A percentile compares a stretch with the other conserved stretches of the same genome.
phyloP scores from a whole-genome alignment of 257 asterid genomes.

The Eustoma russellianum region DNA sequence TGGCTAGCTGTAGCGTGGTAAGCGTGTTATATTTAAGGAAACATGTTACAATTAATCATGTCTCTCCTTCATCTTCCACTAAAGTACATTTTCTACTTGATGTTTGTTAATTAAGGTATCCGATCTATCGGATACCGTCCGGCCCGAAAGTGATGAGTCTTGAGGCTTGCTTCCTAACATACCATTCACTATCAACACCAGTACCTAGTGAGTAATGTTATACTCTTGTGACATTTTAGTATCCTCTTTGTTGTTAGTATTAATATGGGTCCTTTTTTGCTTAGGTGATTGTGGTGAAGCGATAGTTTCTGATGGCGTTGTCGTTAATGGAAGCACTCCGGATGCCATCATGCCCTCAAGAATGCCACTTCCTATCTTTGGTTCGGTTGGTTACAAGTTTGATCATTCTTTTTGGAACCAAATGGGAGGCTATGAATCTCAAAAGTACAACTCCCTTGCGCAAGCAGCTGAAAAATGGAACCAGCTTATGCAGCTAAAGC shows the following conservation, averaged over 20 bases:
- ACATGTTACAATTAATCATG: not conserved
- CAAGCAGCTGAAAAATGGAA: constrained; percentile 78
- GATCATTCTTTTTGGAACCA: constrained; percentile 44
- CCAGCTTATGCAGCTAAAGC: constrained; percentile 49
- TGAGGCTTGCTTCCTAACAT: constrained; percentile 85
- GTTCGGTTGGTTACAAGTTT: constrained; percentile 72
- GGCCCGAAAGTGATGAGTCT: constrained; percentile 85
- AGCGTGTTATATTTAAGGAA: constrained; percentile 1
- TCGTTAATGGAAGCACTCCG: too few relatives aligned
- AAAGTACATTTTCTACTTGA: not conserved
- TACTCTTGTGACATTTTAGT: not conserved
- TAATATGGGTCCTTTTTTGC: not conserved
- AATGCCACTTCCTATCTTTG: constrained; percentile 58
- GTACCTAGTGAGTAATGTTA: constrained; percentile 34
- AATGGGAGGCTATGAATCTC: constrained; percentile 38
- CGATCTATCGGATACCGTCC: constrained; percentile 86
- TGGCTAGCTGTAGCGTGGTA: constrained; percentile 98
- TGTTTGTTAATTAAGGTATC: constrained; percentile 65
- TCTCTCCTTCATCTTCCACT: not conserved
- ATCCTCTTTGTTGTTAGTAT: too few relatives aligned
- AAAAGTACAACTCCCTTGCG: constrained; percentile 44
- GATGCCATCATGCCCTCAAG: constrained; percentile 25
- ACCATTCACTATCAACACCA: constrained; percentile 73
- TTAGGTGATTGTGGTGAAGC: constrained; percentile 12
- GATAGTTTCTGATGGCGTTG: too few relatives aligned